Evolutionary conservation across 768 basidiomycete genomes (phyloP).

Genomic region (Lactarius sp.): DNA sequence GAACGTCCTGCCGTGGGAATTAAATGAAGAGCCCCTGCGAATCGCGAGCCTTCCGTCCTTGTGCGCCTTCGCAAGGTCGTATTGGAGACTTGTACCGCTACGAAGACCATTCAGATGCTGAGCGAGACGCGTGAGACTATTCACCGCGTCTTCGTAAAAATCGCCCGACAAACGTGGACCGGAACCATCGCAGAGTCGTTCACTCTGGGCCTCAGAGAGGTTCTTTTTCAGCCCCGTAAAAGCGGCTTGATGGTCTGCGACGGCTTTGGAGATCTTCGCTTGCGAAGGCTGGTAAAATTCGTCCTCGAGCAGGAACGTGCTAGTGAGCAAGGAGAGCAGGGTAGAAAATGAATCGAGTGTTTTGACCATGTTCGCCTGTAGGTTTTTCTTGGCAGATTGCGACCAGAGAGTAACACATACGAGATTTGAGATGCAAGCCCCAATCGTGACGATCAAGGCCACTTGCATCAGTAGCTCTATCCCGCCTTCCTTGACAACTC

Average conservation of each 20-base stretch:
- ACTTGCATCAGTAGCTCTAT: slow-evolving; percentile 67
- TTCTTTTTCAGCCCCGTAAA: slow-evolving; percentile 88
- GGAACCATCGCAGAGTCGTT: slow-evolving; percentile 50
- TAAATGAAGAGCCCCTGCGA: slow-evolving; percentile 18
- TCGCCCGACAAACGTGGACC: slow-evolving; percentile 17
- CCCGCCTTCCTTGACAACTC: slow-evolving; percentile 88
- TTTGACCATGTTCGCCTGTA: slow-evolving; percentile 81
- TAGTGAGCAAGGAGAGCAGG: slow-evolving; percentile 73
- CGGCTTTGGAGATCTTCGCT: slow-evolving; percentile 69
- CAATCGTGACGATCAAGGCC: slow-evolving; percentile 70
- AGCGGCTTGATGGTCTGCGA: slow-evolving; percentile 79
- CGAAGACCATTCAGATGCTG: slow-evolving; percentile 91
- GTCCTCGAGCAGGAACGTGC: slow-evolving; percentile 80
- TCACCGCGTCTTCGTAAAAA: slow-evolving; percentile 84
- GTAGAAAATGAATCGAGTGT: slow-evolving; percentile 88
- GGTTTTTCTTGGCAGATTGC: slow-evolving; percentile 73
- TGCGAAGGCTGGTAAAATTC: slow-evolving; percentile 51
- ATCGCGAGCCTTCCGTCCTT: slow-evolving; percentile 42
- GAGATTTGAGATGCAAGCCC: slow-evolving; percentile 72
- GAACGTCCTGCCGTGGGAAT: not conserved
- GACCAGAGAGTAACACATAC: slow-evolving; percentile 85
- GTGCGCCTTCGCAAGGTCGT: slow-evolving; percentile 67
- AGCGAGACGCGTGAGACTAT: slow-evolving; percentile 81
- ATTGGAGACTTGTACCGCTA: slow-evolving; percentile 78
- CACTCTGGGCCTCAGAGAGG: slow-evolving; percentile 81